These are phyloP conservation scores for Candida sanyaensis DNA, from an alignment of 1,139 yeast species.

Conservation along the genomic window DNA sequence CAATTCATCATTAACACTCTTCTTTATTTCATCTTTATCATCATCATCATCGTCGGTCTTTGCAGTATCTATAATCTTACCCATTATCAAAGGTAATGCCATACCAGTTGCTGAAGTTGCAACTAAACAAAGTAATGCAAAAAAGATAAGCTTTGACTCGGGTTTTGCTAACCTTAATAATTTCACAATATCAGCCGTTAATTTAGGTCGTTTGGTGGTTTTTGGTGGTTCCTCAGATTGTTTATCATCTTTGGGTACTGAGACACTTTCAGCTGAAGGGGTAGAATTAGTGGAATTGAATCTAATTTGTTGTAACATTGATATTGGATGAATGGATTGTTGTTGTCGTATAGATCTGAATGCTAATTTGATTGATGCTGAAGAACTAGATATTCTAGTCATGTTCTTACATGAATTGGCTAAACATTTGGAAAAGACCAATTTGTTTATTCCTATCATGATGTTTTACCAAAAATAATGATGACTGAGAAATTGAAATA, in stretches of 20 bases:
- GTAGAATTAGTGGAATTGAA: constrained; percentile 6
- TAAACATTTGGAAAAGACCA: constrained; percentile 1
- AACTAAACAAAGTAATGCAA: constrained; percentile 65
- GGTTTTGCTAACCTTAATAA: constrained; percentile 40
- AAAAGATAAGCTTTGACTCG: constrained; percentile 31
- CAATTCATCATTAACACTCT: constrained; percentile 6
- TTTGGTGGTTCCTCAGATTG: constrained; percentile 5
- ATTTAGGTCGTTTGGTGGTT: constrained; percentile 8
- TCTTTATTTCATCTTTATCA: constrained; percentile 15
- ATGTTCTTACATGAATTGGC: background rate
- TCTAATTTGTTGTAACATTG: constrained; percentile 4
- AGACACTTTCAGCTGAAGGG: background rate
- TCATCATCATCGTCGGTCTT: constrained; percentile 20
- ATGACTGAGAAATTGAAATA: too few species aligned
- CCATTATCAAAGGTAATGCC: constrained; percentile 81
- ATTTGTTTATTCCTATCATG: constrained; percentile 9
- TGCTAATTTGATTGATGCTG: background rate
- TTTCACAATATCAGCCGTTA: constrained; percentile 23
- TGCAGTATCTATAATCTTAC: constrained; percentile 55
- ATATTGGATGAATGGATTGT: background rate
- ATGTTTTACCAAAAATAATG: background rate
- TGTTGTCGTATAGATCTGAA: background rate
- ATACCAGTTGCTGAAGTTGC: constrained; percentile 53
- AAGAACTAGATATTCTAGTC: background rate
- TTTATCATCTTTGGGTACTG: constrained; percentile 1